Evolutionary conservation across 2,329 filamentous ascomycete species (phyloP).

Genomic region (Arthrocladium fulminans): DNA sequence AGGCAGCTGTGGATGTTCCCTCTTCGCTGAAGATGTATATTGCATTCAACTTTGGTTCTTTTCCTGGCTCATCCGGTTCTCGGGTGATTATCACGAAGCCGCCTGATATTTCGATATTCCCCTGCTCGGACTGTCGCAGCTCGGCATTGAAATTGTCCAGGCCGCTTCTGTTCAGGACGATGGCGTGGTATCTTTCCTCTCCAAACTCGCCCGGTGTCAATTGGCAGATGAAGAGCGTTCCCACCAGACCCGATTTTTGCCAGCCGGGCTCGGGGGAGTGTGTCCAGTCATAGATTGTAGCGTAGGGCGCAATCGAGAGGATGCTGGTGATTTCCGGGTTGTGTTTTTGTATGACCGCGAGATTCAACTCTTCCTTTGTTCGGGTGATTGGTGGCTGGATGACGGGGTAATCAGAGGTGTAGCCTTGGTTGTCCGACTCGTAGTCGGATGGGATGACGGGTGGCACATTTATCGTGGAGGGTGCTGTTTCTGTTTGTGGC

Average conservation of each 20-base stretch:
- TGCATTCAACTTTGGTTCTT: conserved; percentile 42
- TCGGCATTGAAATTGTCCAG: conserved; percentile 63
- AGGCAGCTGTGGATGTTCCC: conserved; percentile 46
- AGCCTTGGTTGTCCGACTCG: conserved; percentile 54
- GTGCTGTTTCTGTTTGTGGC: conserved; percentile 1
- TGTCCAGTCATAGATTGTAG: conserved; percentile 75
- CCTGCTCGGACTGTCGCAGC: conserved; percentile 46
- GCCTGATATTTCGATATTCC: conserved; percentile 56
- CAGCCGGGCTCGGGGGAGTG: conserved; percentile 56
- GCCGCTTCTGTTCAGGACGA: conserved; percentile 64
- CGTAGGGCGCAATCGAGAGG: conserved; percentile 72
- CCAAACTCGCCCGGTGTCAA: conserved; percentile 36
- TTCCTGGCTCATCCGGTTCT: conserved; percentile 14
- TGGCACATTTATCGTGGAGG: conserved; percentile 4
- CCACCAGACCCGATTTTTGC: conserved; percentile 81
- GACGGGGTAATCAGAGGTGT: conserved; percentile 34
- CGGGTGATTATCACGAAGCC: conserved; percentile 51
- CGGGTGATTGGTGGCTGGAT: conserved; percentile 42
- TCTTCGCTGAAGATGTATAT: conserved; percentile 58
- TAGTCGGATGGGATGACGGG: conserved; percentile 43
- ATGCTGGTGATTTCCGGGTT: conserved; percentile 65
- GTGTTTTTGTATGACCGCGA: conserved; percentile 73
- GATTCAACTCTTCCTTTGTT: conserved; percentile 78
- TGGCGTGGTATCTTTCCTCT: conserved; percentile 48
- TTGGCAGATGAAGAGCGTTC: conserved; percentile 79